Percentiles rank a stretch among this genome's conserved stretches.
Evolutionary conservation across 202 grass and related monocot genomes (phyloP).

Genomic region (Digitaria exilis): DNA sequence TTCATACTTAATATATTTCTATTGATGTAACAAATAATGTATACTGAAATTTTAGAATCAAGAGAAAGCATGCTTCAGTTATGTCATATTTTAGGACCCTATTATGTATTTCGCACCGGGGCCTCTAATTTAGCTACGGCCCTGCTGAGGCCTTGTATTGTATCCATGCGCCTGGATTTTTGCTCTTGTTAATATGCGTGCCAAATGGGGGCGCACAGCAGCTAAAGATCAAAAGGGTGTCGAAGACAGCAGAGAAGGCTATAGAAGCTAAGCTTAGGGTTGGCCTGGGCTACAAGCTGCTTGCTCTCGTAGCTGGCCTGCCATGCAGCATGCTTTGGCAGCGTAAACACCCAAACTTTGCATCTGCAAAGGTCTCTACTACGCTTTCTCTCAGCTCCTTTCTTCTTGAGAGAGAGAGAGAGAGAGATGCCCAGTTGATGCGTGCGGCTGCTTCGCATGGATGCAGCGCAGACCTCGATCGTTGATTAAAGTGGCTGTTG

Average conservation of each 20-base stretch:
- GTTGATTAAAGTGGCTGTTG: conserved; percentile 58
- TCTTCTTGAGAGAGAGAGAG: not conserved
- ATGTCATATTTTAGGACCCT: too few relatives aligned
- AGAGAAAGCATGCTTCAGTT: too few relatives aligned
- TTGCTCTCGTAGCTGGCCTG: conserved; percentile 42
- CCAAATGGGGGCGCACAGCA: conserved; percentile 54
- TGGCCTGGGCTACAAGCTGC: conserved; percentile 34
- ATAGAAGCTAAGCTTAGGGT: conserved; percentile 45
- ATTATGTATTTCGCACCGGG: too few relatives aligned
- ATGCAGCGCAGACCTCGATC: not conserved
- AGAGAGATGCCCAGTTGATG: not conserved
- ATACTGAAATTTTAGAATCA: too few relatives aligned
- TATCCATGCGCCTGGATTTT: conserved; percentile 49
- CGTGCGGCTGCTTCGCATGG: conserved; percentile 17
- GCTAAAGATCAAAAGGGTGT: conserved; percentile 47
- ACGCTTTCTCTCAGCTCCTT: too few relatives aligned
- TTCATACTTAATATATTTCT: too few relatives aligned
- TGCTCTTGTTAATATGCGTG: conserved; percentile 65
- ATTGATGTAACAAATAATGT: too few relatives aligned
- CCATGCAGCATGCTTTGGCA: conserved; percentile 50
- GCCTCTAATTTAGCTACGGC: too few relatives aligned
- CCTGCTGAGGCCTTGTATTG: too few relatives aligned
- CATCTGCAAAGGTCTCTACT: conserved; percentile 45
- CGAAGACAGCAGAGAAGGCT: conserved; percentile 33
- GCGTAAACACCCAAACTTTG: conserved; percentile 49